phyloP scores from a whole-genome alignment of 176 grass and related monocot species.

The maize (Zea mays) region DNA sequence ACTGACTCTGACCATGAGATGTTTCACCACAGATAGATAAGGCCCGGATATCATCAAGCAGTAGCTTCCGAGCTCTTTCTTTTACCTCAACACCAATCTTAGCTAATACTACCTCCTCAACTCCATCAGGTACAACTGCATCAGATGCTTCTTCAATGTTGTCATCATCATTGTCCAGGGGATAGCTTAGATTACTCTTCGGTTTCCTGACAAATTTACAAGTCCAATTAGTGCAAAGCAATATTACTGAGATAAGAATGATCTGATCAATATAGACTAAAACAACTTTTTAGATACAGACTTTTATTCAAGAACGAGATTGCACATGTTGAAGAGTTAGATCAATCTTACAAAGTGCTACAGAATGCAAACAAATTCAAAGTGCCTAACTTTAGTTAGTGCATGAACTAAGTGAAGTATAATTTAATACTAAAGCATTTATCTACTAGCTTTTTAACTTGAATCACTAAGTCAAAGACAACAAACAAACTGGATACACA shows the following conservation, averaged over 20 bases:
- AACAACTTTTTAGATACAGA: slow-evolving; percentile 3
- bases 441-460: neutral
- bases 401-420: neutral
- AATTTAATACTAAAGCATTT: neutral
- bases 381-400: neutral
- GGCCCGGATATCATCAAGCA: slow-evolving; percentile 82
- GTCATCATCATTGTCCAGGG: slow-evolving; percentile 68
- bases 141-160: slow-evolving; percentile 71
- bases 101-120: slow-evolving; percentile 90
- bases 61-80: slow-evolving; percentile 74
- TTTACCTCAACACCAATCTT: slow-evolving; percentile 80
- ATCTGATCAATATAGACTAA: slow-evolving; percentile 35
- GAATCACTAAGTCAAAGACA: neutral
- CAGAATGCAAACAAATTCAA: neutral
- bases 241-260: slow-evolving; percentile 24
- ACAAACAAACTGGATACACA: neutral
- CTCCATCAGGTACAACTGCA: slow-evolving; percentile 83
- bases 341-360: neutral
- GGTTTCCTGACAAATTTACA: slow-evolving; percentile 51
- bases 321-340: neutral
- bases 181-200: slow-evolving; percentile 65
- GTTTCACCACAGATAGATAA: slow-evolving; percentile 49
- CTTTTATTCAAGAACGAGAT: neutral
- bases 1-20: slow-evolving; percentile 49
- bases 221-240: slow-evolving; percentile 21